Evolutionary conservation across 2,329 filamentous ascomycete species (phyloP).

Genomic region (Phialophora expanda): DNA sequence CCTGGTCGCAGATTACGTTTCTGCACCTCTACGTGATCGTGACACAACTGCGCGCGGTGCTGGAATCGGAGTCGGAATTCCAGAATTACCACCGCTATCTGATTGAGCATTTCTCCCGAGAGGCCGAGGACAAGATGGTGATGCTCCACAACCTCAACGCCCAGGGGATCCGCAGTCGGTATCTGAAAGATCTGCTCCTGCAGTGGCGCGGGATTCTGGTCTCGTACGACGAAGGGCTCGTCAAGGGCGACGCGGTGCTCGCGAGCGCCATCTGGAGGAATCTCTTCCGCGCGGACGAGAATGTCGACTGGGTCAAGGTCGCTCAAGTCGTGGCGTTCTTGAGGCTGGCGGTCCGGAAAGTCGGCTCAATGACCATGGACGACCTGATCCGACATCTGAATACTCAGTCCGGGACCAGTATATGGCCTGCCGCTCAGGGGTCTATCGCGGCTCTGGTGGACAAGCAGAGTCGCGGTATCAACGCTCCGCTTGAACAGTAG

Average conservation of each 20-base stretch:
- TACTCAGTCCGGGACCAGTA: conserved; percentile 5
- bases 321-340: conserved; percentile 69
- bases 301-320: conserved; percentile 66
- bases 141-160: conserved; percentile 56
- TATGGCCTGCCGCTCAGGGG: conserved; percentile 24
- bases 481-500: neutral
- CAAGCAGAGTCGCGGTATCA: conserved; percentile 16
- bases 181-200: conserved; percentile 84
- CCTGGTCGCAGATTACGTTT: conserved; percentile 95
- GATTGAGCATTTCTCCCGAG: conserved; percentile 82
- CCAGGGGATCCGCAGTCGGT: conserved; percentile 62
- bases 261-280: conserved; percentile 87
- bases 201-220: conserved; percentile 89
- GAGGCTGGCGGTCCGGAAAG: conserved; percentile 45
- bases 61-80: conserved; percentile 69
- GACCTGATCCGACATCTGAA: conserved; percentile 18
- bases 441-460: conserved; percentile 15
- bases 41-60: conserved; percentile 77
- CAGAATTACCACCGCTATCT: conserved; percentile 86
- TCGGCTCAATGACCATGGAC: conserved; percentile 15
- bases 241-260: conserved; percentile 55
- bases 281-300: conserved; percentile 75
- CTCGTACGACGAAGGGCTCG: conserved; percentile 60
- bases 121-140: conserved; percentile 72
- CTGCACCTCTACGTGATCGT: conserved; percentile 93